Evolutionary conservation across 177 flowering plant species (phyloP), one percentile per base, ranked within the genome.

Genomic region (Telopea speciosissima): DNA sequence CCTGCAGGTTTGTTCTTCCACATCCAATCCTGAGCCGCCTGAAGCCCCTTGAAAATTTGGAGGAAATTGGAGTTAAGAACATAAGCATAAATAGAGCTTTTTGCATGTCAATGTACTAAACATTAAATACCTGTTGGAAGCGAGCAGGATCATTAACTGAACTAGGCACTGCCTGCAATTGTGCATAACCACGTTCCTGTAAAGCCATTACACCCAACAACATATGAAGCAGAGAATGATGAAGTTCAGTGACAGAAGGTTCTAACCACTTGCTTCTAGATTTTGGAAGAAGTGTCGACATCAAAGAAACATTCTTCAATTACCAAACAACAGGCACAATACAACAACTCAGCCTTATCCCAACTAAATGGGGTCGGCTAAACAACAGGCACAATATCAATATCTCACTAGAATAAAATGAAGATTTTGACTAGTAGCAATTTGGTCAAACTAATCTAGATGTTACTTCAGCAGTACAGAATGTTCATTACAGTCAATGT

Each of bases 1-100:
- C 97, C 97, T 85, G 89, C 72, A 68, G 90, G 80, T 68, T 86
- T 90, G 73, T 80, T 86, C 78, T 89, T 89, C 94, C 92, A 87
- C 85, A 85, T 86, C 91, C 89, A 88, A 17, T 89, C 91, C 75
- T 90, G 97, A 56, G 87, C 58, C 63, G 86, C 75, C 70, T 79
- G 90, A 68, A 76, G 72, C n/a, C 90, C 92, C 91, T 90, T 78
- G 49, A 72, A 54, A 40, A 76, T 45, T 72, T 54, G 63, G 19
- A 65, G n/a, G 31, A 10, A 36, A 72, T 1, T 40, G 8, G 13
- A 68, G 45, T 19, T 40, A 44, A 44, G 33, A 64, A 19, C 23
- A 58, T 58, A 7, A 58, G 2, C 22, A 17, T n/a, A 8, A n/a
- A 58, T 58, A 19, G 23, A 58, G 61, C 8, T 19, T 21, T 3